These are phyloP conservation scores for Funneliformis caledonium DNA, from an alignment of 371 early-diverging fungal genomes.

Conservation along the genomic window DNA sequence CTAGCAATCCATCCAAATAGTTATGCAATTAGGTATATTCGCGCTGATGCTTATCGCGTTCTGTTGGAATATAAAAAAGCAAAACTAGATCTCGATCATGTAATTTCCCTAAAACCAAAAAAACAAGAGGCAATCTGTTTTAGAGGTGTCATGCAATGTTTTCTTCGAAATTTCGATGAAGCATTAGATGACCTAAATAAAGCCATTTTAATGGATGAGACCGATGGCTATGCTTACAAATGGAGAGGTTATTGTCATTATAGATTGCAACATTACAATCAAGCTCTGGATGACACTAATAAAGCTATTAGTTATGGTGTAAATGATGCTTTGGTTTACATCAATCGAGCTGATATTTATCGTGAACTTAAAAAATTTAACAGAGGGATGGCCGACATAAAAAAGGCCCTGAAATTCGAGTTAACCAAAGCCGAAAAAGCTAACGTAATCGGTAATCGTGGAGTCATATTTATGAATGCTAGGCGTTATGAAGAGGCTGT, in stretches of 20 bases:
- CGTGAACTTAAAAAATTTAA: not conserved
- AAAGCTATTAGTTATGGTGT: not conserved
- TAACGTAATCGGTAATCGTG: not conserved
- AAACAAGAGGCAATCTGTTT: not conserved
- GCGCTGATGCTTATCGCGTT: slow-evolving; percentile 6
- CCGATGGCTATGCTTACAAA: slow-evolving; percentile 3
- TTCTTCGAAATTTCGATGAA: slow-evolving; percentile 16
- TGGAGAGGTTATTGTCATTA: slow-evolving; percentile 11
- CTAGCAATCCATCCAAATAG: slow-evolving; percentile 24
- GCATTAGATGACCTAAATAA: slow-evolving; percentile 25
- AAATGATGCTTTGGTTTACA: not conserved
- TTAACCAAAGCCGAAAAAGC: not conserved
- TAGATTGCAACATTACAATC: not conserved
- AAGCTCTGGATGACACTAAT: not conserved
- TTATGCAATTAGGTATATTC: not conserved
- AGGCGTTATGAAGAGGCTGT: slow-evolving; percentile 1
- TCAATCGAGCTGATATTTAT: slow-evolving; percentile 9
- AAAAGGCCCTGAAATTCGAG: slow-evolving; percentile 15
- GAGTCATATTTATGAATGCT: not conserved
- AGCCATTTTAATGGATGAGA: not conserved
- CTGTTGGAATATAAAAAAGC: not conserved
- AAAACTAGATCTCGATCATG: not conserved
- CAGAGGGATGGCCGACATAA: not conserved
- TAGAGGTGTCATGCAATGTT: slow-evolving; percentile 1
- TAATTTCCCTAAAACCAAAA: not conserved